Evolutionary conservation across 306 rosid species (phyloP).

Genomic region (Trifolium dubium): DNA sequence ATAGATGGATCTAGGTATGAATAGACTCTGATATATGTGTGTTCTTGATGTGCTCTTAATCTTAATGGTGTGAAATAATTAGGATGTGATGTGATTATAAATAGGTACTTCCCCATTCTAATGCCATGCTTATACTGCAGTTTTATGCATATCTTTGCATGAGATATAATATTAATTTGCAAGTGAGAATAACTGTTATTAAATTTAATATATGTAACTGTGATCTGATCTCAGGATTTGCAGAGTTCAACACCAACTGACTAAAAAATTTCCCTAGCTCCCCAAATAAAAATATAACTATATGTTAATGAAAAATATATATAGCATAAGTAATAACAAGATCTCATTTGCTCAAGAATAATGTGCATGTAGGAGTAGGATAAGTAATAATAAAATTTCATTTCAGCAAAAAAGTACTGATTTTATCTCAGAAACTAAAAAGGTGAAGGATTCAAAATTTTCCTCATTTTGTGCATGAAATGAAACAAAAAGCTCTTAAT

Average conservation of each 20-base stretch:
- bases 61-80: no score
- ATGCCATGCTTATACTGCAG: not conserved
- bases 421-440: constrained; percentile 13
- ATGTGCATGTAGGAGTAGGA: not conserved
- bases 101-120: no score
- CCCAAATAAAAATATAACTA: no score
- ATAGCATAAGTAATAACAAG: no score
- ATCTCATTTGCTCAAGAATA: not conserved
- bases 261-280: no score
- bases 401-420: not conserved
- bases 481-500: constrained; percentile 24
- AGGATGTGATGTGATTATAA: no score
- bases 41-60: not conserved
- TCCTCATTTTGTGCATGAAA: constrained; percentile 26
- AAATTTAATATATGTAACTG: no score
- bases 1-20: not conserved
- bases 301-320: no score
- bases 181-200: not conserved
- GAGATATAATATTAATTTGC: not conserved
- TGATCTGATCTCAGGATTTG: not conserved
- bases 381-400: not conserved
- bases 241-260: no score
- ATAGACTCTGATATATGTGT: not conserved
- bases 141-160: not conserved
- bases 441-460: constrained; percentile 2